phyloP scores from a whole-genome alignment of 306 rosid genomes.

The Clitoria ternatea region DNA sequence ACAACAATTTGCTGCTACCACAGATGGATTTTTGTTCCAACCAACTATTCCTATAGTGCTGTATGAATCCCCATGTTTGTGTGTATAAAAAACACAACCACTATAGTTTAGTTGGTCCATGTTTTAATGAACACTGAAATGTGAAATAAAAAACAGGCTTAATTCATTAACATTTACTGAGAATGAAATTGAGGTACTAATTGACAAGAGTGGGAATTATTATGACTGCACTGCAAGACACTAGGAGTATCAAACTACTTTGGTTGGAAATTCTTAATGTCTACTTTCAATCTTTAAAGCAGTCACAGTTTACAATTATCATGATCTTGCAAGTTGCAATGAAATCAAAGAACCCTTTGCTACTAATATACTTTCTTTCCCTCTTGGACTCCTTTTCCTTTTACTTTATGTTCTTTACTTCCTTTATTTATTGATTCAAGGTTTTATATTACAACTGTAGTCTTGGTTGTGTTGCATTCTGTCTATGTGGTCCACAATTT shows the following conservation, averaged over 20 bases:
- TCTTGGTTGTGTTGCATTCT: neutral
- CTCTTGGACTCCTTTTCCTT: neutral
- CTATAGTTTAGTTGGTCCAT: neutral
- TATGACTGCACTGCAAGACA: conserved; percentile 12
- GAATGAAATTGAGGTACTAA: conserved; percentile 12
- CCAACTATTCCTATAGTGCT: neutral
- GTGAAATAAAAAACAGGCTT: neutral
- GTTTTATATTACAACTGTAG: neutral
- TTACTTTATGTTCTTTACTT: neutral
- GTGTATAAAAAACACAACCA: neutral
- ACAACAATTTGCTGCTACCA: neutral
- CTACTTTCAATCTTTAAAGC: conserved; percentile 1
- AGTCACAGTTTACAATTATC: neutral
- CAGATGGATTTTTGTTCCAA: neutral
- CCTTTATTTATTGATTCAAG: neutral
- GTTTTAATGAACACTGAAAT: neutral
- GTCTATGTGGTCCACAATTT: neutral
- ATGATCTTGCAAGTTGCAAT: conserved; percentile 7
- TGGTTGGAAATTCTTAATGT: neutral
- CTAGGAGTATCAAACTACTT: neutral
- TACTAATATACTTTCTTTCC: conserved; percentile 5
- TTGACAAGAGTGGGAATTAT: conserved; percentile 13
- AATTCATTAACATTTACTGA: conserved; percentile 6
- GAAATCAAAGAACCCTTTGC: neutral
- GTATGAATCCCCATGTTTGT: neutral